phyloP scores from a whole-genome alignment of 2,329 filamentous ascomycete species.

The Fusarium kyushuense region DNA sequence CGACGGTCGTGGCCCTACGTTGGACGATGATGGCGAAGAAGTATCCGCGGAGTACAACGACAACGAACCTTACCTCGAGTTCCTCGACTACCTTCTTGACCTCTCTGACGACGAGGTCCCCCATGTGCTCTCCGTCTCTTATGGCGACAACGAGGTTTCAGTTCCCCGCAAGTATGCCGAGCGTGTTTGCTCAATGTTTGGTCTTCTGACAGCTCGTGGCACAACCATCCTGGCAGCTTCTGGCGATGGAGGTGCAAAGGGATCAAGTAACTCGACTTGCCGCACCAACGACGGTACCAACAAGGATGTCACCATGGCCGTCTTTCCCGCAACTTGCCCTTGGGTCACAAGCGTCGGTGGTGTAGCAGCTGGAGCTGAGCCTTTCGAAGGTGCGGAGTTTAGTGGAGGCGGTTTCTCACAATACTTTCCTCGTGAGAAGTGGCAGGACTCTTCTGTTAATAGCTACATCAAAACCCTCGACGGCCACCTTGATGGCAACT shows the following conservation, averaged over 20 bases:
- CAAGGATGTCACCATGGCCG: conserved; percentile 67
- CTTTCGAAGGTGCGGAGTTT: conserved; percentile 58
- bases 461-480: conserved; percentile 57
- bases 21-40: conserved; percentile 55
- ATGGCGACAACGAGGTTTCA: conserved; percentile 68
- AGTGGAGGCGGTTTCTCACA: conserved; percentile 66
- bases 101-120: conserved; percentile 61
- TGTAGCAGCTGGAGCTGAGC: conserved; percentile 56
- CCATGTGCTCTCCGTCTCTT: conserved; percentile 68
- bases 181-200: conserved; percentile 65
- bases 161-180: conserved; percentile 65
- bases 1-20: conserved; percentile 58
- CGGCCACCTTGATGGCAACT: conserved; percentile 58
- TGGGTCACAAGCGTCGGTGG: conserved; percentile 76
- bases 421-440: conserved; percentile 60
- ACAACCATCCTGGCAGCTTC: conserved; percentile 63
- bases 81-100: conserved; percentile 63
- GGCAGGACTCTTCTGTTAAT: conserved; percentile 58
- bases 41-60: conserved; percentile 49
- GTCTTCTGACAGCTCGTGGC: conserved; percentile 65
- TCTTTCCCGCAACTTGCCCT: conserved; percentile 75
- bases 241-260: conserved; percentile 64
- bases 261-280: conserved; percentile 63
- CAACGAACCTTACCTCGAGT: conserved; percentile 70
- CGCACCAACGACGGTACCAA: conserved; percentile 69